Evolutionary conservation across 2,329 filamentous ascomycete genomes (phyloP).

Genomic region (Blastomyces emzantsi): DNA sequence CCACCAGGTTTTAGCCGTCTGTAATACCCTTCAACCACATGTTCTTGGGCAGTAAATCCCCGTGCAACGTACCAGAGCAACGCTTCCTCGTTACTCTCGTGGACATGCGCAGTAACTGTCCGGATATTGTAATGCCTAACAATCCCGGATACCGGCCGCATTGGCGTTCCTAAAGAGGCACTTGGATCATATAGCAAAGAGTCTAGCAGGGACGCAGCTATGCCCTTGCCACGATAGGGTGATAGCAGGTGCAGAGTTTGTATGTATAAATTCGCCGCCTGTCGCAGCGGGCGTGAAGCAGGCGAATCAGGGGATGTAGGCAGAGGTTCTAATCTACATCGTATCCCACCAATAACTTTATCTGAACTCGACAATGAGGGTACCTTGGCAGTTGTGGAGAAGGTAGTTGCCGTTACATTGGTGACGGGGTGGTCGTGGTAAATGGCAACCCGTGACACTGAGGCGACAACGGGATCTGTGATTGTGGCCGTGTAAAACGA

Average conservation of each 20-base stretch:
- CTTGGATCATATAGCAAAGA: conserved; percentile 27
- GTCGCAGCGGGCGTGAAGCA: conserved; percentile 12
- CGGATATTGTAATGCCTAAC: conserved; percentile 43
- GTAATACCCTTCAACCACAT: conserved; percentile 50
- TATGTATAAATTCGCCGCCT: conserved; percentile 47
- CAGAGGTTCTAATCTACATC: conserved; percentile 38
- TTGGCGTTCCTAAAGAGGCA: conserved; percentile 6
- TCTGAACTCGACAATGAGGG: conserved; percentile 23
- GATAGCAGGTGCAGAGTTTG: conserved; percentile 52
- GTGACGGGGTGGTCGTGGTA: conserved; percentile 43
- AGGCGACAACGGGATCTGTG: conserved; percentile 43
- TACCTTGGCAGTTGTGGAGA: conserved; percentile 16
- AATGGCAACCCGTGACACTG: conserved; percentile 51
- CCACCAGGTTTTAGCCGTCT: conserved; percentile 48
- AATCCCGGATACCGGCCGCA: conserved; percentile 25
- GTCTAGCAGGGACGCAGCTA: conserved; percentile 48
- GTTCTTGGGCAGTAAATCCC: conserved; percentile 45
- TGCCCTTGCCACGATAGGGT: conserved; percentile 49
- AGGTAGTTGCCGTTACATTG: conserved; percentile 17
- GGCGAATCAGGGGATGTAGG: not conserved
- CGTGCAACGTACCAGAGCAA: conserved; percentile 52
- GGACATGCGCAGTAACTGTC: conserved; percentile 53
- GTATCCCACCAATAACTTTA: conserved; percentile 42
- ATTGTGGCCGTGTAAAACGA: conserved; percentile 54
- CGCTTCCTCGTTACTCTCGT: conserved; percentile 53